phyloP scores from a whole-genome alignment of 1,284 basidiomycete genomes.

The Amylostereum chailletii region DNA sequence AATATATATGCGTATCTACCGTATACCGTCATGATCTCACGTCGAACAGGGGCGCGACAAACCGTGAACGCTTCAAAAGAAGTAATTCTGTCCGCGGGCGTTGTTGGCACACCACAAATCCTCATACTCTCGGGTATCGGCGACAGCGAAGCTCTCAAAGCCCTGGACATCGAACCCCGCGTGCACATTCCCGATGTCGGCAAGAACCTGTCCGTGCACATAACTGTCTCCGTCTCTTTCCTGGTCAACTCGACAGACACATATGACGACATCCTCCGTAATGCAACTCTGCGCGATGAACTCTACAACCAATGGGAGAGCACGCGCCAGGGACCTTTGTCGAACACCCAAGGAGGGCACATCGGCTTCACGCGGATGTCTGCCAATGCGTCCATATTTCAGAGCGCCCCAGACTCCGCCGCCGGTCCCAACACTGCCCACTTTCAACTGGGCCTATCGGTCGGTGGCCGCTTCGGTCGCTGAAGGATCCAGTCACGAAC shows the following conservation, averaged over 20 bases:
- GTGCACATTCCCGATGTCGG: conserved; percentile 30
- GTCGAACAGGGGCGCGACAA: not conserved
- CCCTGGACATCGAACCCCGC: conserved; percentile 30
- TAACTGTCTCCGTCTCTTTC: conserved; percentile 12
- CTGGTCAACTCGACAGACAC: not conserved
- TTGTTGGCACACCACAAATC: conserved; percentile 29
- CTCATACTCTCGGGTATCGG: conserved; percentile 68
- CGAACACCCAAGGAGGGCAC: not conserved
- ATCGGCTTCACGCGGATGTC: not conserved
- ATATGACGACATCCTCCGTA: not conserved
- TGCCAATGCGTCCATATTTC: not conserved
- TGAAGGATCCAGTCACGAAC: not conserved
- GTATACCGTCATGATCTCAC: no score
- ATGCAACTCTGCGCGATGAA: not conserved
- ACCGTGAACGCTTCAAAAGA: not conserved
- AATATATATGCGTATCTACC: no score
- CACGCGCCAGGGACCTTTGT: not conserved
- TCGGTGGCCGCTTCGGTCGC: not conserved
- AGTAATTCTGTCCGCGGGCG: not conserved
- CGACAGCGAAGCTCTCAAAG: conserved; percentile 40
- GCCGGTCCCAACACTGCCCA: not conserved
- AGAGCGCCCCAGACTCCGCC: not conserved
- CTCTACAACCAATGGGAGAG: not conserved
- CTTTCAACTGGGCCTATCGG: not conserved
- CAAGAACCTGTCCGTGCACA: conserved; percentile 33